Percentiles rank a stretch among this genome's conserved stretches.
Conservation (phyloP, 352 stramenopile species). For the Globisporangium carolinianum region DNA sequence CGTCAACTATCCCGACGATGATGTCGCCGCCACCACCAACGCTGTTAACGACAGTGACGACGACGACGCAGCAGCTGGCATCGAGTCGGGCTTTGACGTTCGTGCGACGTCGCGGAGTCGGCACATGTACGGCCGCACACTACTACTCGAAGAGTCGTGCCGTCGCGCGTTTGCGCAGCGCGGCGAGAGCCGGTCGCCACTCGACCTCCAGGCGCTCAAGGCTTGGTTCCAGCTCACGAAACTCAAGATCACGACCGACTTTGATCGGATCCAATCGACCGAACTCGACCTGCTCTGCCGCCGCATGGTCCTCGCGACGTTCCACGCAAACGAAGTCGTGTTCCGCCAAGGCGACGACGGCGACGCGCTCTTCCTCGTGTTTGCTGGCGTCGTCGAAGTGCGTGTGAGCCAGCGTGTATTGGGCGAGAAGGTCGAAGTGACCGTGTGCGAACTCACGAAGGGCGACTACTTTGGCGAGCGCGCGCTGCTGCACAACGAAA, state of each 20-base stretch:
- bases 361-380: slow-evolving; percentile 70
- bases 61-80: slow-evolving; percentile 7
- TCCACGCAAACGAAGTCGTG: slow-evolving; percentile 45
- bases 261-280: slow-evolving; percentile 44
- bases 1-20: background rate
- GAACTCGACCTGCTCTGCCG: slow-evolving; percentile 61
- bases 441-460: slow-evolving; percentile 52
- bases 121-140: slow-evolving; percentile 47
- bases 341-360: slow-evolving; percentile 67
- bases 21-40: slow-evolving; percentile 6
- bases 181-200: slow-evolving; percentile 45
- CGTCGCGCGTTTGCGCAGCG: slow-evolving; percentile 40
- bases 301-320: slow-evolving; percentile 41
- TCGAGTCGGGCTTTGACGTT: slow-evolving; percentile 43
- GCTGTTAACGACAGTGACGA: slow-evolving; percentile 20
- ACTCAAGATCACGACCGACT: slow-evolving; percentile 69
- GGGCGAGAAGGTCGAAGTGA: slow-evolving; percentile 60
- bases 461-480: slow-evolving; percentile 74
- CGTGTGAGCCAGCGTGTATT: slow-evolving; percentile 52
- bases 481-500: slow-evolving; percentile 50
- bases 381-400: slow-evolving; percentile 52
- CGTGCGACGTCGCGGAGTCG: slow-evolving; percentile 17
- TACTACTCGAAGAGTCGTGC: slow-evolving; percentile 66
- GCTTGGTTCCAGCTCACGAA: slow-evolving; percentile 75
- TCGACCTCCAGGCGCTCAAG: slow-evolving; percentile 53